Evolutionary conservation across 2,329 filamentous ascomycete species (phyloP).

Genomic region (Calonectria hongkongensis): DNA sequence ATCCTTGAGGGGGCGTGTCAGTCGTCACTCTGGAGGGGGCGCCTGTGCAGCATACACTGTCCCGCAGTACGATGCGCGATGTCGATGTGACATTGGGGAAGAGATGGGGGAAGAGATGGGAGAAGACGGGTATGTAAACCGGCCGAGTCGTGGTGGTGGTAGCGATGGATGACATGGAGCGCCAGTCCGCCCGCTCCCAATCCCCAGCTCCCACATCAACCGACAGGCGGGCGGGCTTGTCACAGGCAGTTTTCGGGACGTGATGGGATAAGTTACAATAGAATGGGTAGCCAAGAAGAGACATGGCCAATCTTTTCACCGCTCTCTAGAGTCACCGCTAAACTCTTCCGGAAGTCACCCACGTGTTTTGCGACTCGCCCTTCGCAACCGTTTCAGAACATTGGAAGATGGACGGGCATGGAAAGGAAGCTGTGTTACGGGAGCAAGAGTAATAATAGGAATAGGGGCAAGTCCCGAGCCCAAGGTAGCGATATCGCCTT

Average conservation of each 20-base stretch:
- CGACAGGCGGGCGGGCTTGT: slow-evolving; percentile 39
- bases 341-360: slow-evolving; percentile 54
- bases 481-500: slow-evolving; percentile 48
- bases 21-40: slow-evolving; percentile 14
- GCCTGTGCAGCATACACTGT: slow-evolving; percentile 23
- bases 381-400: slow-evolving; percentile 48
- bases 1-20: slow-evolving; percentile 28
- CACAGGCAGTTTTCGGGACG: slow-evolving; percentile 26
- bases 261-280: slow-evolving; percentile 10
- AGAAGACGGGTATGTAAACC: slow-evolving; percentile 34
- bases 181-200: slow-evolving; percentile 2
- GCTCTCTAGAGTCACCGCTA: slow-evolving; percentile 51
- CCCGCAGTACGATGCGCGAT: slow-evolving; percentile 36
- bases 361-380: slow-evolving; percentile 53
- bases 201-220: background rate
- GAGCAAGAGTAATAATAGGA: slow-evolving; percentile 11
- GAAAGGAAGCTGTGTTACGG: background rate
- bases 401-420: slow-evolving; percentile 33
- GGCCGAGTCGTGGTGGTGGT: slow-evolving; percentile 45
- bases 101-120: background rate
- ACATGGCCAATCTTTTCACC: slow-evolving; percentile 54
- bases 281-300: slow-evolving; percentile 7
- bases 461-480: slow-evolving; percentile 49
- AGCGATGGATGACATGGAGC: slow-evolving; percentile 31
- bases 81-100: slow-evolving; percentile 25